Base-by-base conservation (phyloP, 371 early-diverging fungal genomes). In the Saksenaea vasiformis region DNA sequence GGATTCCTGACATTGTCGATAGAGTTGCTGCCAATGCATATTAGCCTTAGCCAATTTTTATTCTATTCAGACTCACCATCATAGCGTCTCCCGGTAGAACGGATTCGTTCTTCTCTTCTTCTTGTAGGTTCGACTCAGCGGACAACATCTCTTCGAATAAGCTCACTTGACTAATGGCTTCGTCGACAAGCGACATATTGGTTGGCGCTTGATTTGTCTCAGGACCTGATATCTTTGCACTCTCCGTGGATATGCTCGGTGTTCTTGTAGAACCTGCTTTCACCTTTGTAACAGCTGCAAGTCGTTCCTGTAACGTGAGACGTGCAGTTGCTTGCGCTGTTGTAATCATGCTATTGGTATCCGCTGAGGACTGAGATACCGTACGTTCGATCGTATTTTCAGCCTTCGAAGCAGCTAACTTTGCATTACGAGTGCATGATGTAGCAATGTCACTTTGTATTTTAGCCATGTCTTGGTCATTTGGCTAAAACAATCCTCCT, bases 381-480 rank as follows among this genome's bases (percentile, higher is more conserved):
- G 56, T 54, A 67, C 66, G 72, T 69, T 43, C 43, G 66, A 56
- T 61, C 22, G 19, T 41, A 5, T 47, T 10, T 14, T 31, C 59
- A 19, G 56, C 14, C 41, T 19, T 66, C 62, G 63, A 71, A 61
- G 64, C 77, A 66, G 70, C 73, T 26, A 58, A 65, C 73, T 88
- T 85, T 66, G 88, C 87, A 65, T 91, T 91, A 54, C 82, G 82
- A 17, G 87, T 85, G 65, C 93, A 92, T 3, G 80, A 76, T 13
- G 83, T 79, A 22, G 88, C 69, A 41, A 93, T 91, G 38, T 90
- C 90, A 15, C 86, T 85, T 53, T 88, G 85, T 17, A 90, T 76
- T 10, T 82, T 79, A 3, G 85, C 82, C 74, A 88, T 80, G 28
- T 90, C 91, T 17, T 83, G 74, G 66, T 91, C 87, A 63, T 88